Base-by-base conservation (phyloP, 2,329 filamentous ascomycete species). In the Cadophora gregata region DNA sequence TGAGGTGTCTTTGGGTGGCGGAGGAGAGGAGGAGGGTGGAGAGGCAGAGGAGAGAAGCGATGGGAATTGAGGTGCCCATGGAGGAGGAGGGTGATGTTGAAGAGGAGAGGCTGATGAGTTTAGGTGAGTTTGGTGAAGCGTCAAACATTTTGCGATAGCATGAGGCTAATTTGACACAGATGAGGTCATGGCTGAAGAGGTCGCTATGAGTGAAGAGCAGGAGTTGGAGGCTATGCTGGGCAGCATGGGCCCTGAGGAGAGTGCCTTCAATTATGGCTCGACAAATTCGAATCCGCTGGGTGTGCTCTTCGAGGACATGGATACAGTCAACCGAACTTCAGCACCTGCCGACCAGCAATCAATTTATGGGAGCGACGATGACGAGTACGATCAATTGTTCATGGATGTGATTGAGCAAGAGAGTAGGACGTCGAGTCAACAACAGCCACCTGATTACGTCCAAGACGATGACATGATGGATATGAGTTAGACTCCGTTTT, bases 311-410 rank as follows among this genome's bases (percentile, higher is more conserved):
- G 53, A 66, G 29, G 59, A 47, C 33, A 51, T 60, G 58, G 50
- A 53, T 56, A 56, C 24, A 24, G 21, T 12, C 29, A 36, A 55
- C 53, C 24, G 56, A 24, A 25, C 31, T 45, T 10, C 66, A 53
- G n/a, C 25, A 33, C 27, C 38, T 33, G 25, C 55, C 29, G 31
- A 62, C 33, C 68, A 71, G 38, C 63, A 61, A 51, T 38, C 62
- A 27, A 65, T 67, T 12, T 76, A 75, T 67, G 76, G 74, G 45
- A 76, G 73, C 61, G 86, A 89, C 62, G 86, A 88, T 55, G 84
- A 84, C 16, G 86, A 88, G 51, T 90, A 88, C 72, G 87, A 90
- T 69, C 79, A 82, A 56, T 77, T 89, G 10, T 90, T 97, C 75
- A 85, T 87, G 80, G 88, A 92, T 71, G 76, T 92, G 45, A 77